Conservation (phyloP, 2,329 filamentous ascomycete genomes). For the Trichocomaceae sp. region DNA sequence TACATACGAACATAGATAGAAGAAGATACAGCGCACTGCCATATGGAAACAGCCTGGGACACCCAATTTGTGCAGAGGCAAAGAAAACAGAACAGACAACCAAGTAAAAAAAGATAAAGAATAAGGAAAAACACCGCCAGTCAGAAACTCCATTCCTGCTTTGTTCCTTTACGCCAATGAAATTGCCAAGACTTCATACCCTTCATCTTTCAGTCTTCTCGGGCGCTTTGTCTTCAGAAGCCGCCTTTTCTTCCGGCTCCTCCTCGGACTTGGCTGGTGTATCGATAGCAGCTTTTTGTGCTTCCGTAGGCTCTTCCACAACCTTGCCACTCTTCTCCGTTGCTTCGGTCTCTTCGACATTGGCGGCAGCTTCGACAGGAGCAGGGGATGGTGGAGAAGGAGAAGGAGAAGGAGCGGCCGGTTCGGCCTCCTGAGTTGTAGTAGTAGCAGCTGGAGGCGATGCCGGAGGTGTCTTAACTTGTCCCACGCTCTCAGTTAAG, state of each 20-base stretch:
- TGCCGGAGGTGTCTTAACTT: constrained; percentile 24
- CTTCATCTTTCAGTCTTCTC: constrained; percentile 27
- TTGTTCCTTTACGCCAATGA: constrained; percentile 14
- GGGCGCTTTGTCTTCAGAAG: constrained; percentile 25
- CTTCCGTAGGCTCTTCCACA: constrained; percentile 1
- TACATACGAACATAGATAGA: constrained; percentile 12
- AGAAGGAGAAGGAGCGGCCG: constrained; percentile 18
- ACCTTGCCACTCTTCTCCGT: constrained; percentile 15
- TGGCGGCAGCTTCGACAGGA: constrained; percentile 17
- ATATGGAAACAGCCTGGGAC: constrained; percentile 1
- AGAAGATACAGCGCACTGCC: constrained; percentile 13
- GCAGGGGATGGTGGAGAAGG: constrained; percentile 18
- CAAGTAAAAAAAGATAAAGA: constrained; percentile 1
- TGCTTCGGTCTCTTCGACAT: constrained; percentile 10
- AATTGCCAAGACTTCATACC: constrained; percentile 7
- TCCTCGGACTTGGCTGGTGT: constrained; percentile 20
- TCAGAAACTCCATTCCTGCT: constrained; percentile 32
- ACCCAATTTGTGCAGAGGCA: not conserved
- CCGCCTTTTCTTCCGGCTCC: constrained; percentile 26
- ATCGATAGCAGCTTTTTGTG: constrained; percentile 2
- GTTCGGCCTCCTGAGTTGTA: constrained; percentile 14
- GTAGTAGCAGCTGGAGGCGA: constrained; percentile 19
- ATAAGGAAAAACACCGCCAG: constrained; percentile 17
- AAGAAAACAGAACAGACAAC: not conserved
- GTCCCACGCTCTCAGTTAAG: constrained; percentile 17